Conservation (phyloP, 768 basidiomycete genomes). For the Pisolithus albus region DNA sequence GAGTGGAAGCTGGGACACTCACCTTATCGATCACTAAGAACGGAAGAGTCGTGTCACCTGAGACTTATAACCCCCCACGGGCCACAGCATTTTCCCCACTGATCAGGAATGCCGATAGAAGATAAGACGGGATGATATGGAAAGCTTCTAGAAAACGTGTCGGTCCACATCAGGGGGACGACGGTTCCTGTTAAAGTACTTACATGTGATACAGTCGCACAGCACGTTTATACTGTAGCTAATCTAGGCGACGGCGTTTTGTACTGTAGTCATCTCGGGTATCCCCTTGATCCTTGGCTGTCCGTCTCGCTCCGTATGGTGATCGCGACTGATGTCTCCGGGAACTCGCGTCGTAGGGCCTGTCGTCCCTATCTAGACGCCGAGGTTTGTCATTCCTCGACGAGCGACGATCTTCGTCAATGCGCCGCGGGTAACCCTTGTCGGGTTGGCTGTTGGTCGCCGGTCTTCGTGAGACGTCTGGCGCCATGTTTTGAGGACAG, state of each 20-base stretch:
- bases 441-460: slow-evolving; percentile 20
- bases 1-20: slow-evolving; percentile 6
- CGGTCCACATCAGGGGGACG: not conserved
- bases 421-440: slow-evolving; percentile 34
- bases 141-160: not conserved
- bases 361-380: slow-evolving; percentile 19
- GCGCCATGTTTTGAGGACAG: slow-evolving; percentile 46
- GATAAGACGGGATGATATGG: not conserved
- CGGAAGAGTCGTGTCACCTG: not conserved
- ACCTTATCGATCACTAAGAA: slow-evolving; percentile 12
- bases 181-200: not conserved
- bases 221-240: slow-evolving; percentile 14
- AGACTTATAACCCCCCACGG: too few species aligned
- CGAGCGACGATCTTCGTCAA: slow-evolving; percentile 20
- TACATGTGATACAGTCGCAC: slow-evolving; percentile 2
- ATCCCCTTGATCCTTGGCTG: slow-evolving; percentile 22
- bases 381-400: slow-evolving; percentile 18
- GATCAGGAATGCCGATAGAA: not conserved
- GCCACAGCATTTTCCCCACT: too few species aligned
- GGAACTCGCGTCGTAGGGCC: slow-evolving; percentile 12
- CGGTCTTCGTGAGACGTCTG: slow-evolving; percentile 21
- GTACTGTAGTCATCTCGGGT: slow-evolving; percentile 34
- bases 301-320: slow-evolving; percentile 21
- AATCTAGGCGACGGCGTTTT: slow-evolving; percentile 55
- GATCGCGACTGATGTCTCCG: slow-evolving; percentile 21